A percentile compares a stretch with the other conserved stretches of the same genome.
Evolutionary conservation across 2,329 filamentous ascomycete genomes (phyloP).

Genomic region (Neodidymelliopsis sp.): DNA sequence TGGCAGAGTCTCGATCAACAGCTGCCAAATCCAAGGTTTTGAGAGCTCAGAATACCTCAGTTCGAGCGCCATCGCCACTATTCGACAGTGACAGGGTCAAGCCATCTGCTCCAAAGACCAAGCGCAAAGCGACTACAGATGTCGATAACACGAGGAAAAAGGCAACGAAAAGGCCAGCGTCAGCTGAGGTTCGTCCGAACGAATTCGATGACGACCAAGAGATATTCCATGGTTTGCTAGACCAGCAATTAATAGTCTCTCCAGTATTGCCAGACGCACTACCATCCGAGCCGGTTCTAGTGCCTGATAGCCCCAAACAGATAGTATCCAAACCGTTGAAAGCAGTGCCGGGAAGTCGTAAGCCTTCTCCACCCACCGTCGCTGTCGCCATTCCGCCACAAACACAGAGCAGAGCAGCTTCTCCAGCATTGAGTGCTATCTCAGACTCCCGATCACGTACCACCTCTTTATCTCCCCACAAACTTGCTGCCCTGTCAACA

Average conservation of each 20-base stretch:
- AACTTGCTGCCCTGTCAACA: constrained; percentile 29
- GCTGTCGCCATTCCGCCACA: constrained; percentile 2
- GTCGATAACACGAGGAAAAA: constrained; percentile 3
- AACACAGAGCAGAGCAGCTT: constrained; percentile 5
- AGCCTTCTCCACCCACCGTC: constrained; percentile 5
- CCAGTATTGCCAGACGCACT: constrained; percentile 19
- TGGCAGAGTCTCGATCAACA: constrained; percentile 7
- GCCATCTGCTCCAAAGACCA: constrained; percentile 2
- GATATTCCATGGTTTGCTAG: constrained; percentile 37
- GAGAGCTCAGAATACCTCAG: neutral
- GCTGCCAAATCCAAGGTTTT: neutral
- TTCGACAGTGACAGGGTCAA: too few relatives aligned
- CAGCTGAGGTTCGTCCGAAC: constrained; percentile 17
- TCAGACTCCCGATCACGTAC: constrained; percentile 18
- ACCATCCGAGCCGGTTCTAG: neutral
- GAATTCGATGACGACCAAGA: constrained; percentile 36
- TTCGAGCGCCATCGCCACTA: neutral
- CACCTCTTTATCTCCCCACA: constrained; percentile 22
- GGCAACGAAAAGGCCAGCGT: constrained; percentile 5
- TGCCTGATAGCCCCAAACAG: constrained; percentile 3
- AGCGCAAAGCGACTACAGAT: constrained; percentile 11
- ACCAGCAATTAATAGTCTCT: constrained; percentile 34
- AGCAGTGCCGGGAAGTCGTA: neutral
- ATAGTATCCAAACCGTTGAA: neutral
- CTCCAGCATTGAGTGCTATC: constrained; percentile 14